Conservation (phyloP, 129 eudicot genomes). For the Escallonia herrerae region DNA sequence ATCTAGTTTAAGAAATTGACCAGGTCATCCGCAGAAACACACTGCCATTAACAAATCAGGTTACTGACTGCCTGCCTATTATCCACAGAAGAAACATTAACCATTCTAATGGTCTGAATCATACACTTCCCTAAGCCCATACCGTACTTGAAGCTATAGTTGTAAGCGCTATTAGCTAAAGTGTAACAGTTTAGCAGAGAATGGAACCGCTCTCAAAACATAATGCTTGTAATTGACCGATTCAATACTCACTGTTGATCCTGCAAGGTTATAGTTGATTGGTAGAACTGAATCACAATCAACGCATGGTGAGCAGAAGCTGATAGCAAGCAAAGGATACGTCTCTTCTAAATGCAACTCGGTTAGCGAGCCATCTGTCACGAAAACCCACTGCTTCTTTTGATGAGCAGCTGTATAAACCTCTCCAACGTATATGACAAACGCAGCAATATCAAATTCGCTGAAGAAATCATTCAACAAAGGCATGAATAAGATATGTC, state of each 20-base stretch:
- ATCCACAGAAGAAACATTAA: too few species aligned
- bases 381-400: slow-evolving; percentile 84
- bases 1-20: too few species aligned
- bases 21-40: too few species aligned
- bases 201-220: too few species aligned
- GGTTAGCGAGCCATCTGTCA: slow-evolving; percentile 57
- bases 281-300: slow-evolving; percentile 51
- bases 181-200: too few species aligned
- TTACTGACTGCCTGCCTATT: too few species aligned
- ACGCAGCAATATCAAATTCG: slow-evolving; percentile 80
- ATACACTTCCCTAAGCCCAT: too few species aligned
- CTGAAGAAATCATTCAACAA: slow-evolving; percentile 33
- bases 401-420: slow-evolving; percentile 52
- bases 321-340: slow-evolving; percentile 66
- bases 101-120: too few species aligned
- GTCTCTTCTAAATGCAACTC: slow-evolving; percentile 23
- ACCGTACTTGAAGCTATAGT: too few species aligned
- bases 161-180: too few species aligned
- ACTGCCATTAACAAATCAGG: too few species aligned
- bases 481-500: not conserved
- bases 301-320: slow-evolving; percentile 51
- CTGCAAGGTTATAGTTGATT: slow-evolving; percentile 59
- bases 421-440: slow-evolving; percentile 73
- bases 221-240: too few species aligned
- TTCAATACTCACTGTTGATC: slow-evolving; percentile 58